Base-by-base conservation (phyloP, 495 filamentous ascomycete genomes). In the Aspergillus conjunctus region DNA sequence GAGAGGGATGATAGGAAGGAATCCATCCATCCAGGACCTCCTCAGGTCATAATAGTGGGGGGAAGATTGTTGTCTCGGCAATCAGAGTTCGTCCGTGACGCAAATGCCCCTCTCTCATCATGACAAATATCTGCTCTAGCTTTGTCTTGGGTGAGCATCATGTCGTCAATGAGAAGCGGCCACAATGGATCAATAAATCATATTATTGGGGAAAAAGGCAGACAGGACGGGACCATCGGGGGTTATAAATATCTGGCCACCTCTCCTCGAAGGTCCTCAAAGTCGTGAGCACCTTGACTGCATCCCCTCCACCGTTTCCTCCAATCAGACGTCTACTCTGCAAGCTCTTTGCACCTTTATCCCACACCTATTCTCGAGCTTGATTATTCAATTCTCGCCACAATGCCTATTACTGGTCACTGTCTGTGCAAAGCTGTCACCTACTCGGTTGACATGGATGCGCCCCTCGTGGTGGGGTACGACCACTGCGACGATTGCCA, bases 401-500 rank as follows among this genome's bases (percentile, higher is more conserved):
- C 59, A 58, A 88, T 88, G 86, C 73, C 77, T 82, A 74, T 89
- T 63, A 77, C 83, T 49, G 86, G 86, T 65, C 86, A 89, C 80
- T 89, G 86, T 71, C 85, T 89, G 56, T 89, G 86, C 79, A 84
- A 84, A 64, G 80, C 83, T 62, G 85, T 88, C 74, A 89, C 81
- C 58, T 88, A 87, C 80, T 80, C 73, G 61, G 79, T 77, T 46
- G 82, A 83, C 67, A 68, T 82, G 31, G 83, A 85, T 14, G 64
- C 71, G 14, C 85, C 85, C 43, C 39, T 82, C 55, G 49, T 85
- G 61, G 81, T 81, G 31, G 86, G 78, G 64, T 88, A 88, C 68
- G 86, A 89, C 66, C 86, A 89, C 77, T 89, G 86, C 66, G 86
- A 89, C 64, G 86, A 88, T 70, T 89, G 86, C 79, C 86, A 89